These are phyloP conservation scores for Naganishia kalamii DNA, from an alignment of 768 basidiomycete genomes.

Conservation along the genomic window DNA sequence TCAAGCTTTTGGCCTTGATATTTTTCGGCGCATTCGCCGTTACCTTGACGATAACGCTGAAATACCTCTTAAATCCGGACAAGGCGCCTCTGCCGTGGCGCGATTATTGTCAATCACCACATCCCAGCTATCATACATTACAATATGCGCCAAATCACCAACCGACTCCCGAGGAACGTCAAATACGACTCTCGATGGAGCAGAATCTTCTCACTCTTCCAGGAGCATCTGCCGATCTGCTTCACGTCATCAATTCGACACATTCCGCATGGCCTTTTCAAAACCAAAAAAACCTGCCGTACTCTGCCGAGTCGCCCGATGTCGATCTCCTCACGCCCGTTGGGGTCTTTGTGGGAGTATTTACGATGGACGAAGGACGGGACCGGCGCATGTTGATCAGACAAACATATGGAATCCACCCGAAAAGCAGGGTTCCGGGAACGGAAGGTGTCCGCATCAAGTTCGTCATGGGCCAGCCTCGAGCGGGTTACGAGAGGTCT, in stretches of 20 bases:
- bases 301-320: conserved; percentile 49
- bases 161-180: conserved; percentile 46
- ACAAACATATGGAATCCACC: conserved; percentile 79
- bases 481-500: conserved; percentile 68
- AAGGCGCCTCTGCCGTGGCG: conserved; percentile 92
- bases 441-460: conserved; percentile 79
- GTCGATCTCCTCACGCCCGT: conserved; percentile 72
- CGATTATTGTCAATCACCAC: conserved; percentile 69
- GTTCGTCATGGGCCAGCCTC: conserved; percentile 81
- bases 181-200: conserved; percentile 20
- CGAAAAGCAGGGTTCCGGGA: conserved; percentile 62
- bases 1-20: conserved; percentile 58
- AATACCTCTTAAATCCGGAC: conserved; percentile 91
- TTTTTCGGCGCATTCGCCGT: conserved; percentile 74
- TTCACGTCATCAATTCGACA: conserved; percentile 36
- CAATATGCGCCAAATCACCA: conserved; percentile 29
- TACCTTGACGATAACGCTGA: conserved; percentile 75
- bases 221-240: conserved; percentile 29
- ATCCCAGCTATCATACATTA: conserved; percentile 40
- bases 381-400: conserved; percentile 82
- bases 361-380: conserved; percentile 75
- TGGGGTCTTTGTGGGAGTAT: conserved; percentile 81
- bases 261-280: conserved; percentile 37
- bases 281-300: conserved; percentile 29
- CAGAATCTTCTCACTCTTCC: conserved; percentile 27